Conservation (phyloP, 2,329 filamentous ascomycete species). For the Passalora sequoiae region DNA sequence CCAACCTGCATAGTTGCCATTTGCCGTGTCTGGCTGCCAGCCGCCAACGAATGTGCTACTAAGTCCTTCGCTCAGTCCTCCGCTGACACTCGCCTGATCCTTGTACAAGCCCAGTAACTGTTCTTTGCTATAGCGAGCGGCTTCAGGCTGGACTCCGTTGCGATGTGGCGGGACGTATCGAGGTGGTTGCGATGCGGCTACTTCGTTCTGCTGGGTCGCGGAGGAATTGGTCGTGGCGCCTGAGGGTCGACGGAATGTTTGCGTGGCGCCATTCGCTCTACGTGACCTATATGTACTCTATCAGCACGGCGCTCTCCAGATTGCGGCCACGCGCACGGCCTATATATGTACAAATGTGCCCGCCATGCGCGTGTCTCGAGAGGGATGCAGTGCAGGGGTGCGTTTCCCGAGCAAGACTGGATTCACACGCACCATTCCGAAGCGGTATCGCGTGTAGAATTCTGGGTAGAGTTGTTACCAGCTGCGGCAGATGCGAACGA, state of each 20-base stretch:
- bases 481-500: conserved; percentile 50
- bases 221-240: conserved; percentile 50
- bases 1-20: conserved; percentile 60
- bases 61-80: conserved; percentile 60
- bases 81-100: conserved; percentile 51
- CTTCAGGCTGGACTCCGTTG: conserved; percentile 51
- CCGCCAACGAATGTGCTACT: conserved; percentile 65
- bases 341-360: too few species aligned
- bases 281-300: conserved; percentile 48
- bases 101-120: conserved; percentile 72
- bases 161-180: conserved; percentile 60
- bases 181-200: conserved; percentile 29
- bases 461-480: conserved; percentile 36
- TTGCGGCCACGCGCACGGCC: too few species aligned
- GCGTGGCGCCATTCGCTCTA: conserved; percentile 61
- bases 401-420: too few species aligned
- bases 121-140: conserved; percentile 67
- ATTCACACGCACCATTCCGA: conserved; percentile 43
- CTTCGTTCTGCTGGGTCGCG: conserved; percentile 36
- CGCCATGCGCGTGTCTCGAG: too few species aligned
- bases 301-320: too few species aligned
- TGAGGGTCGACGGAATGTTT: conserved; percentile 62
- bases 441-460: conserved; percentile 40
- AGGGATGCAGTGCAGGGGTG: too few species aligned
- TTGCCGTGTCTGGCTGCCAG: conserved; percentile 73